Evolutionary conservation across 2,329 filamentous ascomycete genomes (phyloP).

Genomic region (Knufia petricola): DNA sequence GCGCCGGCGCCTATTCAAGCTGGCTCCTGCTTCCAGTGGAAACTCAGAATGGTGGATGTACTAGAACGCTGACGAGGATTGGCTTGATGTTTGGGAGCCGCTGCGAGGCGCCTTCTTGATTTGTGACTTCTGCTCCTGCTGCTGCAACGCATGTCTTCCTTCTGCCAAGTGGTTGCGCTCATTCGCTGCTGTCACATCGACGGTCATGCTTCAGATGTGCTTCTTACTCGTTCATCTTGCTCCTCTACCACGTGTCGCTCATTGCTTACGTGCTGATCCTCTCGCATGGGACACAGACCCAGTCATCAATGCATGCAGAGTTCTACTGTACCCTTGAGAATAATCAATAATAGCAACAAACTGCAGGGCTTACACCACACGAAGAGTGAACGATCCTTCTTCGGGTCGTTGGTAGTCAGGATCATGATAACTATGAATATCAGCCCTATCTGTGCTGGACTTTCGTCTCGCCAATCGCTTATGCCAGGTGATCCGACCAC

Average conservation of each 20-base stretch:
- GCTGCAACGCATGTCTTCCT: background rate
- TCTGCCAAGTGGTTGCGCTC: background rate
- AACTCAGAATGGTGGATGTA: background rate
- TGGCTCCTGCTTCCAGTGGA: background rate
- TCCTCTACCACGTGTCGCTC: background rate
- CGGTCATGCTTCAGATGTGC: background rate
- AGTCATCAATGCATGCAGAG: background rate
- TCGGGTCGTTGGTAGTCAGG: background rate
- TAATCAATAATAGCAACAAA: background rate
- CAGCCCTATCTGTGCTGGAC: background rate
- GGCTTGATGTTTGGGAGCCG: background rate
- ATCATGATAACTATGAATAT: background rate
- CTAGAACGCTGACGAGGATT: background rate
- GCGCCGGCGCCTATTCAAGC: constrained; percentile 5
- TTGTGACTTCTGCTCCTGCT: constrained; percentile 1
- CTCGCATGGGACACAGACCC: background rate
- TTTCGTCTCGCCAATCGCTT: background rate
- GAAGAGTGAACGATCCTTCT: background rate
- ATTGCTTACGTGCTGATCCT: constrained; percentile 1
- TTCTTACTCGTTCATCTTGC: background rate
- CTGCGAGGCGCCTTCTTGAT: background rate
- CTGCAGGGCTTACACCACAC: background rate
- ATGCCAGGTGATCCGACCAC: no score
- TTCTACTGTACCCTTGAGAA: background rate
- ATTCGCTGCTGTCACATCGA: background rate